Evolutionary conservation across 441 rosid species (phyloP), one percentile per base, ranked within the genome.

Genomic region (Theobroma grandiflorum): DNA sequence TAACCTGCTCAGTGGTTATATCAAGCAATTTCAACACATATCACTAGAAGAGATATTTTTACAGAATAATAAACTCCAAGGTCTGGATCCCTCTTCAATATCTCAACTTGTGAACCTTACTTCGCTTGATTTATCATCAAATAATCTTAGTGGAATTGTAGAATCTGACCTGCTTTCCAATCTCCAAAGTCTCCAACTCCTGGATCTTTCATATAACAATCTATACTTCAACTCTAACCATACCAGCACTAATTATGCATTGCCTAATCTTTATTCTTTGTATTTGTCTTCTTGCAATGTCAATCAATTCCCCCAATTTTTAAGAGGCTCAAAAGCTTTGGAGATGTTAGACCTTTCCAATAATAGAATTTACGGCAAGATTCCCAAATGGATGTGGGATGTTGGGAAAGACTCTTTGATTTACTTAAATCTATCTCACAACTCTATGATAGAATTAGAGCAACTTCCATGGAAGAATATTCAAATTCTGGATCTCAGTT

Each of bases 381-480:
- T 62, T 62, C 35, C 66, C 6, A 11, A 26, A 62, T 79, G 87
- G 84, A 37, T 81, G 5, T 64, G 58, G 2, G 38, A 10, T 11
- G 9, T 66, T 3, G 55, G 69, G 4, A 16, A 2, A 7, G 33
- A n/a, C 0, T 1, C 1, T 45, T 15, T 84, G 9, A 0, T 2
- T 3, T 5, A 3, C 10, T 31, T 84, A 37, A 72, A 81, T 38
- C 75, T 84, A 63, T 81, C 80, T 35, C 0, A 61, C 64, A 84
- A 84, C 12, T 40, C 55, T 3, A 68, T 81, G 1, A 77, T 72
- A 4, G 75, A 75, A n/a, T 50, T 22, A 49, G 62, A 58, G 31
- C 49, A 15, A 16, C 22, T 63, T 1, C 67, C 38, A 20, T 63
- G 33, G 67, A 7, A 63, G 22, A 31, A 20, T 26, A 6, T 63